Evolutionary conservation across 2,329 filamentous ascomycete genomes (phyloP).

Genomic region (Chaetomium strumarium): DNA sequence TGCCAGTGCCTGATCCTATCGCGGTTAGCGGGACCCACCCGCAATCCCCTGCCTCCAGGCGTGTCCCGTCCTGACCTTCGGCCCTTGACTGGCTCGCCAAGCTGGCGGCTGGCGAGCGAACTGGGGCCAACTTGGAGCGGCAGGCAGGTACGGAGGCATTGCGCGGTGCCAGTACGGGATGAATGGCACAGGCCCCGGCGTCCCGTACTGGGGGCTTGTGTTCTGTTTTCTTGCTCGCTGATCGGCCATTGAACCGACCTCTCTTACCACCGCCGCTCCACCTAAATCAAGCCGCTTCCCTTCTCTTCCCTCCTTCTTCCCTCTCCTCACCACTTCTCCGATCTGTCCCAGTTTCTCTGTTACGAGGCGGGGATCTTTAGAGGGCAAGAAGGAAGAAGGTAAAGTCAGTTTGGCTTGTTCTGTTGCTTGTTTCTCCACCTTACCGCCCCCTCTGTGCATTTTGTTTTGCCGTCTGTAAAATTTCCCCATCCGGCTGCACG

Average conservation of each 20-base stretch:
- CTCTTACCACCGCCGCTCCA: slow-evolving; percentile 23
- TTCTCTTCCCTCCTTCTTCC: slow-evolving; percentile 31
- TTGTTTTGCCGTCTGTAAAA: no score
- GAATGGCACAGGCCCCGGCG: no score
- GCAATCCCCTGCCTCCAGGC: slow-evolving; percentile 15
- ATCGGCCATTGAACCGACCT: slow-evolving; percentile 22
- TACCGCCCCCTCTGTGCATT: no score
- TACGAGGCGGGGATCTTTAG: slow-evolving; percentile 25
- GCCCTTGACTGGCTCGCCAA: slow-evolving; percentile 17
- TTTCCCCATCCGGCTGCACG: no score
- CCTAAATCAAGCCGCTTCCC: slow-evolving; percentile 32
- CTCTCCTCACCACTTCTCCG: slow-evolving; percentile 30
- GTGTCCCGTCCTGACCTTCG: slow-evolving; percentile 23
- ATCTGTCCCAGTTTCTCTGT: slow-evolving; percentile 32
- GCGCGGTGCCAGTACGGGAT: no score
- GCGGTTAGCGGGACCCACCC: not conserved
- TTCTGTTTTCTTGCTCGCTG: slow-evolving; percentile 22
- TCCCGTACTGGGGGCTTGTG: slow-evolving; percentile 13
- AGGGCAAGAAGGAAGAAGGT: slow-evolving; percentile 29
- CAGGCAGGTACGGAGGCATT: slow-evolving; percentile 1
- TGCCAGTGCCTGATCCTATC: no score
- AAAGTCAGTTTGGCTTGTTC: slow-evolving; percentile 1
- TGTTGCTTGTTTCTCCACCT: not conserved
- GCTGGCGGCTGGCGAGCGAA: slow-evolving; percentile 18
- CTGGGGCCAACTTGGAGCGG: slow-evolving; percentile 14